A percentile compares a stretch with the other conserved stretches of the same genome.
Evolutionary conservation across 192 early-diverging fungal species (phyloP).

Genomic region (Oehlia diaphana): DNA sequence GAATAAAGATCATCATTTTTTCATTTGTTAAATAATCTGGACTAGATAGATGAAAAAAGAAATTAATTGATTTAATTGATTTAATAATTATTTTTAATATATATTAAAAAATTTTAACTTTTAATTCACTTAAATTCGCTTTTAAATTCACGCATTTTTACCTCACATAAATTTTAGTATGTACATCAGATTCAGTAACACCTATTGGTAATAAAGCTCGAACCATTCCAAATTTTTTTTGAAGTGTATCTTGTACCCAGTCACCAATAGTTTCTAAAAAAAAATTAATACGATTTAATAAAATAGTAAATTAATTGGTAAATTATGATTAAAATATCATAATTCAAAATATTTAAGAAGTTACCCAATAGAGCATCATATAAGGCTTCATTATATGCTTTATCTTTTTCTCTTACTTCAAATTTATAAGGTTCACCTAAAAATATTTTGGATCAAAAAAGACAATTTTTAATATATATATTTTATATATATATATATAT

Average conservation of each 20-base stretch:
- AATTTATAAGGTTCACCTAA: conserved; percentile 18
- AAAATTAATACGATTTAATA: no score
- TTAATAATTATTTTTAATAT: no score
- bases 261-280: not conserved
- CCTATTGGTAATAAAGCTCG: conserved; percentile 15
- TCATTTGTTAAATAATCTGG: conserved; percentile 26
- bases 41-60: not conserved
- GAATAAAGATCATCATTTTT: conserved; percentile 25
- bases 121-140: not conserved
- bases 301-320: no score
- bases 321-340: no score
- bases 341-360: no score
- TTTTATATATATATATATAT: no score
- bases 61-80: no score
- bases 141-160: not conserved
- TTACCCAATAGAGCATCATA: conserved; percentile 19
- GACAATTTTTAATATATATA: no score
- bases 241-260: not conserved
- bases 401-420: conserved; percentile 18
- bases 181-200: not conserved
- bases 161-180: conserved; percentile 23
- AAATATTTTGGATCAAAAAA: not conserved
- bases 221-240: not conserved
- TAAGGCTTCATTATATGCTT: conserved; percentile 23
- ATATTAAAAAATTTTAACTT: not conserved